Conservation (phyloP, 2,329 filamentous ascomycete genomes). For the Epichloe bromicola region DNA sequence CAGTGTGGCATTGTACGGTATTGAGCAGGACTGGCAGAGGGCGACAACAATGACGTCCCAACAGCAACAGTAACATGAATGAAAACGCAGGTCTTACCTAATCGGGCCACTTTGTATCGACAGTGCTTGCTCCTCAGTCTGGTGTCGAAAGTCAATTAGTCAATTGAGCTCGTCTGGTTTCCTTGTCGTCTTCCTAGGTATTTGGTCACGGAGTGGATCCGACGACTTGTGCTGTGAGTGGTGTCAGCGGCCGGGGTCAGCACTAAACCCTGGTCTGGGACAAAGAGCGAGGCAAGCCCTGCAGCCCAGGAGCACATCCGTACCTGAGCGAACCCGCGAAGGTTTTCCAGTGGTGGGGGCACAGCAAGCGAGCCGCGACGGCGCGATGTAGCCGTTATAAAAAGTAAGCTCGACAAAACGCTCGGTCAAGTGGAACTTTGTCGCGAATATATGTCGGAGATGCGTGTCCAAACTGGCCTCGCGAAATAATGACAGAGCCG, state of each 20-base stretch:
- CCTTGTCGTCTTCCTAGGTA: not conserved
- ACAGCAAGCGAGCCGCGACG: slow-evolving; percentile 1
- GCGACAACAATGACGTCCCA: not conserved
- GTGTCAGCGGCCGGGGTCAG: slow-evolving; percentile 5
- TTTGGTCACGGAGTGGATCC: slow-evolving; percentile 1
- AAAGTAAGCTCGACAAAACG: not conserved
- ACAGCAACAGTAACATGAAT: not conserved
- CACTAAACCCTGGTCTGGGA: slow-evolving; percentile 4
- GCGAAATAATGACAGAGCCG: not conserved
- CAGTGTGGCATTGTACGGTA: not conserved
- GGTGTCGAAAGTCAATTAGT: not conserved
- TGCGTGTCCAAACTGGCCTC: not conserved
- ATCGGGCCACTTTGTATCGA: not conserved
- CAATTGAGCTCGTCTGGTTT: slow-evolving; percentile 3
- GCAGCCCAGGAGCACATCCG: slow-evolving; percentile 2
- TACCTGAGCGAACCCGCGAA: slow-evolving; percentile 5
- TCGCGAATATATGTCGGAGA: not conserved
- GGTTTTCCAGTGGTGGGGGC: slow-evolving; percentile 2
- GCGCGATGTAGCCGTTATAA: slow-evolving; percentile 1
- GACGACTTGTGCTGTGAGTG: not conserved
- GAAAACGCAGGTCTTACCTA: not conserved
- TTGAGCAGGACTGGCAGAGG: not conserved
- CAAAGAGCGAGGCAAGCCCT: slow-evolving; percentile 1
- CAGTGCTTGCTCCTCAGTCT: not conserved
- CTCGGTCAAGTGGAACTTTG: not conserved